Conservation (phyloP, 2,329 filamentous ascomycete species). For the Cladosporium phlei region DNA sequence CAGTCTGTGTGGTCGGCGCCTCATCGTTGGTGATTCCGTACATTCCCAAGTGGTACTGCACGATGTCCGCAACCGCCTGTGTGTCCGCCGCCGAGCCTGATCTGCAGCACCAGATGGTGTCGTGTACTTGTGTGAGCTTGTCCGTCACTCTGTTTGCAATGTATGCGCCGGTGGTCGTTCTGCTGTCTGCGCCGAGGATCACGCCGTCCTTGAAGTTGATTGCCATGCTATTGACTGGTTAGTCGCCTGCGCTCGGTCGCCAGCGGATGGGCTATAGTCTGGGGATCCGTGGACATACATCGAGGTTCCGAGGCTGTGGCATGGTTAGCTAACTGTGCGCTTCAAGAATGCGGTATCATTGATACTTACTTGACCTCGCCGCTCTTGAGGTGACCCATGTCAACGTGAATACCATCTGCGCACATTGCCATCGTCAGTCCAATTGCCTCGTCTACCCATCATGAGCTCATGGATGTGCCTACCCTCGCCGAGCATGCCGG, state of each 20-base stretch:
- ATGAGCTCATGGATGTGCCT: conserved; percentile 14
- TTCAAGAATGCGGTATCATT: not conserved
- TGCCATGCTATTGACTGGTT: conserved; percentile 67
- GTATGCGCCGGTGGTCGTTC: conserved; percentile 95
- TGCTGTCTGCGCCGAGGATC: conserved; percentile 93
- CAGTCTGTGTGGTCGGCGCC: conserved; percentile 87
- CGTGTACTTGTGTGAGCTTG: conserved; percentile 96
- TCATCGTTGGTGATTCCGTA: conserved; percentile 88
- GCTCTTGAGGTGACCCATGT: conserved; percentile 98
- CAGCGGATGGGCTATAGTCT: conserved; percentile 19
- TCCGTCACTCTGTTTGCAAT: conserved; percentile 99
- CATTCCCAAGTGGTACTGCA: conserved; percentile 91
- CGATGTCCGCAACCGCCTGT: conserved; percentile 92
- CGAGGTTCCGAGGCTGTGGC: conserved; percentile 80
- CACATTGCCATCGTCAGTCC: not conserved
- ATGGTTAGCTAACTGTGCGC: conserved; percentile 22
- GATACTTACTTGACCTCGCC: conserved; percentile 93
- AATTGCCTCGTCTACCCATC: conserved; percentile 13
- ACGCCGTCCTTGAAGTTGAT: conserved; percentile 99
- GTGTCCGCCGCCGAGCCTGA: conserved; percentile 97
- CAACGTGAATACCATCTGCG: conserved; percentile 95
- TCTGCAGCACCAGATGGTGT: conserved; percentile 99
- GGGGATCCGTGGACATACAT: conserved; percentile 46
- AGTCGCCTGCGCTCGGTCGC: not conserved
- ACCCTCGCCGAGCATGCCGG: conserved; percentile 40